A percentile compares a stretch with the other conserved stretches of the same genome.
Evolutionary conservation across 768 basidiomycete species (phyloP).

Genomic region (Sarcomyxa edulis): DNA sequence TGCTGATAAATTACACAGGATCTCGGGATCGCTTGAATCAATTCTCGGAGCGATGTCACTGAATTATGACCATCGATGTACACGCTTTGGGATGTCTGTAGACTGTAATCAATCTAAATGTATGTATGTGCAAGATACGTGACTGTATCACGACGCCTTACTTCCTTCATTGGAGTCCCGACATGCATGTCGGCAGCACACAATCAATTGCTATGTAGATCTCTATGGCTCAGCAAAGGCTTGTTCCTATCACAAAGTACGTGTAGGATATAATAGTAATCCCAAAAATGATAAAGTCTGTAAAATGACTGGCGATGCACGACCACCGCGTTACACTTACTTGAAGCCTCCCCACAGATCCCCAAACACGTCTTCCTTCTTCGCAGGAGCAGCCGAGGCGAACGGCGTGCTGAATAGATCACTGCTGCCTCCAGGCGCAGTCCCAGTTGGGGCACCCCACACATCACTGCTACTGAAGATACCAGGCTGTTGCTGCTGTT

Average conservation of each 20-base stretch:
- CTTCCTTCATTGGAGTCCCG: too few relatives aligned
- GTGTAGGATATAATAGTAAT: neutral
- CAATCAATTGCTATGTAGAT: too few relatives aligned
- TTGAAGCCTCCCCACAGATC: constrained; percentile 85
- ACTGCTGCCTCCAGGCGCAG: constrained; percentile 17
- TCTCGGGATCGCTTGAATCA: constrained; percentile 8
- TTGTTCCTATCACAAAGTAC: too few relatives aligned
- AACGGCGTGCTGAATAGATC: constrained; percentile 31
- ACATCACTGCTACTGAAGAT: constrained; percentile 41
- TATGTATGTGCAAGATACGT: too few relatives aligned
- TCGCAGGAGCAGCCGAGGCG: constrained; percentile 27
- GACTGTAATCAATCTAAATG: too few relatives aligned
- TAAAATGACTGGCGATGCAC: neutral
- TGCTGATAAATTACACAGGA: too few relatives aligned
- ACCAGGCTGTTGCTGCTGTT: constrained; percentile 31
- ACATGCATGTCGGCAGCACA: too few relatives aligned
- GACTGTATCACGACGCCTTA: too few relatives aligned
- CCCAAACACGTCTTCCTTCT: constrained; percentile 78
- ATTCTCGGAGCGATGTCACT: too few relatives aligned
- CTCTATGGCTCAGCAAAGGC: too few relatives aligned
- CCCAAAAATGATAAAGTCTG: constrained; percentile 3
- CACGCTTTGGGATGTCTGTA: too few relatives aligned
- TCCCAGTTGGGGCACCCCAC: constrained; percentile 43
- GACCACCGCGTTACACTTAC: constrained; percentile 24
- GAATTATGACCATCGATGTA: too few relatives aligned